Base-by-base conservation (phyloP, 192 early-diverging fungal species). In the Gonapodya prolifera region DNA sequence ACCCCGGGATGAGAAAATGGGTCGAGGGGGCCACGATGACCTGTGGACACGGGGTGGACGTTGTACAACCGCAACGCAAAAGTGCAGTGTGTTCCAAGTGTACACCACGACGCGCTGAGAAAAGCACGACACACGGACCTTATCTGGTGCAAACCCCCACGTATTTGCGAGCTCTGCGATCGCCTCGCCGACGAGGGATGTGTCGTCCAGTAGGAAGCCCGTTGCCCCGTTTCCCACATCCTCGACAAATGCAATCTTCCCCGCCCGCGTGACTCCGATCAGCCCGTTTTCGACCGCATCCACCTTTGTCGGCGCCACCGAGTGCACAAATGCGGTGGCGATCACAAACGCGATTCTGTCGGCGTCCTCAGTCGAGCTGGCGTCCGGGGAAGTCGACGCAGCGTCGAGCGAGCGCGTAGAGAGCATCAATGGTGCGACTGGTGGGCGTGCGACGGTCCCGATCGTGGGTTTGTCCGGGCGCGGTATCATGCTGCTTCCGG, bases 1-100 rank as follows among this genome's bases (percentile, higher is more conserved):
- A 88, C 23, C 96, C 96, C 34, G 95, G 96, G 77, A 95, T 85
- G 76, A 97, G 82, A 80, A 96, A 93, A 81, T 95, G 92, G 32
- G 84, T 81, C 16, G 71, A 73, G 16, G 71, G 71, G 16, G 71
- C 32, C 28, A 32, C 29, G 28, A 32, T 73, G 71, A 32, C 71
- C 71, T 61, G 8, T 16, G 8, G 8, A 61, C 8, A 23, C 45
- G 45, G n/a, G n/a, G n/a, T n/a, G n/a, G n/a, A n/a, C n/a, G n/a
- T n/a, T n/a, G n/a, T n/a, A n/a, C n/a, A n/a, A n/a, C n/a, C n/a
- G n/a, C n/a, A n/a, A n/a, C n/a, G n/a, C n/a, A n/a, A n/a, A n/a
- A n/a, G n/a, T n/a, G n/a, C n/a, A n/a, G n/a, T n/a, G 34, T 77
- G 69, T 61, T 69, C 31, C n/a, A 61, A 77, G 16, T 34, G 32